Conservation (phyloP, 179 eudicot species). For the Sideroxylon spinosum region DNA sequence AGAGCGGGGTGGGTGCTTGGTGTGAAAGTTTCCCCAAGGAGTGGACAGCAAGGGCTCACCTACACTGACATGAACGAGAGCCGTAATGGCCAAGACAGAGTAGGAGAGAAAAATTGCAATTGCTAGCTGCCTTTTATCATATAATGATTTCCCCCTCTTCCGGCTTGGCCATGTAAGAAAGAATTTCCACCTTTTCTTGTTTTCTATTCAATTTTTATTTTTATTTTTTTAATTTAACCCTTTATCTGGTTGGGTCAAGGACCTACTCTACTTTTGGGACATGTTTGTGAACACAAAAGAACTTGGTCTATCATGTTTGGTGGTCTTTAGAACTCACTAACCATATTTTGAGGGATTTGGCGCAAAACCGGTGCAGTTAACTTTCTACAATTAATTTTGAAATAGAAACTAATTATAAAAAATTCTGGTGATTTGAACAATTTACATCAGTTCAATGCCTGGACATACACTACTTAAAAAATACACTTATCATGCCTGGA, state of each 20-base stretch:
- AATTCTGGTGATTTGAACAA: too few species aligned
- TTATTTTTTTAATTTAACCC: not conserved
- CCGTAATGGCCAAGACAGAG: slow-evolving; percentile 51
- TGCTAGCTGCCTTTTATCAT: slow-evolving; percentile 30
- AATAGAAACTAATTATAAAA: too few species aligned
- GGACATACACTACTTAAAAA: too few species aligned
- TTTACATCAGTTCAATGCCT: too few species aligned
- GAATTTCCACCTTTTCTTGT: not conserved
- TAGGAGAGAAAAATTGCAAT: slow-evolving; percentile 32
- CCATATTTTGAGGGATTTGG: too few species aligned
- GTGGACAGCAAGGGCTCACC: slow-evolving; percentile 47
- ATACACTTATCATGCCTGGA: too few species aligned
- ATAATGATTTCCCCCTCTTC: slow-evolving; percentile 4
- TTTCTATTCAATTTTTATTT: too few species aligned
- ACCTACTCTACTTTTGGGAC: not conserved
- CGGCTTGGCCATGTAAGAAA: slow-evolving; percentile 4
- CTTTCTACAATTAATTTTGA: too few species aligned
- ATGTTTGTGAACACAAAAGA: not conserved
- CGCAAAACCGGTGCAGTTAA: too few species aligned
- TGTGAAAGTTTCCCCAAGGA: slow-evolving; percentile 35
- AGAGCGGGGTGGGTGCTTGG: slow-evolving; percentile 45
- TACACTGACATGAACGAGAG: slow-evolving; percentile 26
- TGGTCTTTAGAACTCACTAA: too few species aligned
- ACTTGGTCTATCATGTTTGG: not conserved
- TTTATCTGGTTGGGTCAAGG: not conserved